Evolutionary conservation across 306 rosid species (phyloP), one percentile per base, ranked within the genome.

Genomic region (Quercus cerris): DNA sequence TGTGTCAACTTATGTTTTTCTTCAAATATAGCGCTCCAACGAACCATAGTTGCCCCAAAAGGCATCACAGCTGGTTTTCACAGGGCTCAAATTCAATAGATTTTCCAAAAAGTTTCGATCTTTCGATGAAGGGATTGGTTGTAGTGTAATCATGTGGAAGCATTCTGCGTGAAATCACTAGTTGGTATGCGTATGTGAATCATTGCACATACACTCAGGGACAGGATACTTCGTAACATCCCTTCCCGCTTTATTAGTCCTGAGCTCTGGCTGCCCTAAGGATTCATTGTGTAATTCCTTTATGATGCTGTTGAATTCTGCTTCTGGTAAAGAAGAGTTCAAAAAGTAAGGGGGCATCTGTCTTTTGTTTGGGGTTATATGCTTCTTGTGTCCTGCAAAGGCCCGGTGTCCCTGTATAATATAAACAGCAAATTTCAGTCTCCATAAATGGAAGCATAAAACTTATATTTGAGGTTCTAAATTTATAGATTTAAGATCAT

Each of bases 201-300:
- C 88, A 63, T 87, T 86, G 82, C 99, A 95, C 98, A 95, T 93
- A 78, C 99, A 95, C 79, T 89, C 97, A 0, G 93, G 98, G 56
- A 88, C 35, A 8, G 99, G 99, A 81, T 81, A 93, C 86, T 95
- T 95, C 6, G 99, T 95, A n/a, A 95, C 98, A 63, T 95, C 98
- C 75, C 90, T 93, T 30, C 91, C 92, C 13, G 75, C 70, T 79
- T 87, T 94, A 76, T 64, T 77, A 17, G 79, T 85, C 75, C 97
- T 86, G 27, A 84, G 90, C 57, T 89, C 97, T 23, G 99, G 99
- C 80, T 91, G 93, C 70, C 98, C 99, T 28, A 90, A 19, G 57
- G 99, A 93, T 33, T 93, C 97, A 1, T n/a, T 82, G 72, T 95
- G 99, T 81, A 95, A 59, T 71, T 84, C 90, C 75, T 64, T 90